Evolutionary conservation across 2,329 filamentous ascomycete genomes (phyloP).

Genomic region (Botrytis porri): DNA sequence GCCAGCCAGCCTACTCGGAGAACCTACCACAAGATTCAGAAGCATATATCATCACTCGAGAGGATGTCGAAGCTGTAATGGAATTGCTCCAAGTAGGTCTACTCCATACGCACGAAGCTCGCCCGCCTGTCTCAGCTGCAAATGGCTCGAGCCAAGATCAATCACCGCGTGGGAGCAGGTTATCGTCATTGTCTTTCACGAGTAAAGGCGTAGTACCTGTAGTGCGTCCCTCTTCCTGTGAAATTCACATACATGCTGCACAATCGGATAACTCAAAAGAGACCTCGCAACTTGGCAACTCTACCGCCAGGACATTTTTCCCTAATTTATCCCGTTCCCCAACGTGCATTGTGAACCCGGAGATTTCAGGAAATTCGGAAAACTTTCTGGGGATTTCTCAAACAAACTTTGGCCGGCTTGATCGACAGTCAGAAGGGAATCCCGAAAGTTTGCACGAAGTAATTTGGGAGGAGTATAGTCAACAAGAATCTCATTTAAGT

Average conservation of each 20-base stretch:
- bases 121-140: neutral
- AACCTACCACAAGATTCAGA: constrained; percentile 15
- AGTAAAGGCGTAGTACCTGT: constrained; percentile 15
- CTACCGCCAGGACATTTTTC: neutral
- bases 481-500: constrained; percentile 16
- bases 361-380: neutral
- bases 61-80: constrained; percentile 31
- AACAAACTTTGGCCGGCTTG: neutral
- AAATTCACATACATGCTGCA: constrained; percentile 2
- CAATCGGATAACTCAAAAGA: constrained; percentile 1
- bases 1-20: neutral
- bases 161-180: constrained; percentile 3
- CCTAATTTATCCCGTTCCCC: neutral
- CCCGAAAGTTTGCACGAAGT: constrained; percentile 31
- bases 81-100: constrained; percentile 21
- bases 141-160: neutral
- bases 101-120: neutral
- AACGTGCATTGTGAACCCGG: neutral
- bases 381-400: constrained; percentile 5
- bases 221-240: neutral
- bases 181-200: constrained; percentile 18
- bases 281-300: neutral
- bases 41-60: constrained; percentile 30
- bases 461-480: constrained; percentile 29
- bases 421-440: neutral